phyloP scores from a whole-genome alignment of 2,329 filamentous ascomycete species.

The Arachnopeziza araneosa region DNA sequence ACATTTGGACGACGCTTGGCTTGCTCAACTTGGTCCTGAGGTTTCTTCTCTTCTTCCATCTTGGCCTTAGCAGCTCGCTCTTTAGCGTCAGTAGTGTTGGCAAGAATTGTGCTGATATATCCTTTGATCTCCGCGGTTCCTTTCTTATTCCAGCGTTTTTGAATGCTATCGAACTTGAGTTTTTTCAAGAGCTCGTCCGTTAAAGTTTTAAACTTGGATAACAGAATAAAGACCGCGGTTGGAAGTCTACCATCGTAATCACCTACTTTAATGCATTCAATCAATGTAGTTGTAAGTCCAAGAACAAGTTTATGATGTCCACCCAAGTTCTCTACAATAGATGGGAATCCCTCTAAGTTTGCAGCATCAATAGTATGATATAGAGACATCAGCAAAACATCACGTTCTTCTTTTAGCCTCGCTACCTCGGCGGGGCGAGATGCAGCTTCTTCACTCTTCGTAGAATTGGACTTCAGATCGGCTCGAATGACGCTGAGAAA shows the following conservation, averaged over 20 bases:
- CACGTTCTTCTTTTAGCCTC: conserved; percentile 37
- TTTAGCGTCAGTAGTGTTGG: conserved; percentile 29
- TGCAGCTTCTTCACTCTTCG: conserved; percentile 24
- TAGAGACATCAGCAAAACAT: conserved; percentile 43
- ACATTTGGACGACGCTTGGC: conserved; percentile 20
- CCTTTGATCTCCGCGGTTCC: conserved; percentile 60
- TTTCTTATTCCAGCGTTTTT: conserved; percentile 56
- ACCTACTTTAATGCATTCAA: conserved; percentile 46
- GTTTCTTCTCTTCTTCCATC: conserved; percentile 29
- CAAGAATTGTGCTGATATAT: conserved; percentile 52
- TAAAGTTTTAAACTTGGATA: conserved; percentile 55
- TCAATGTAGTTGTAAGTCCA: conserved; percentile 48
- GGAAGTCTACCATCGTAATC: conserved; percentile 49
- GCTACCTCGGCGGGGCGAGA: conserved; percentile 27
- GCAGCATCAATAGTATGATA: conserved; percentile 48
- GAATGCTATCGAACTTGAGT: conserved; percentile 60
- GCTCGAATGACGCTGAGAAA: conserved; percentile 26
- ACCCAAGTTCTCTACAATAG: conserved; percentile 52
- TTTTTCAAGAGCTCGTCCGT: conserved; percentile 54
- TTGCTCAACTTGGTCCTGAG: conserved; percentile 21
- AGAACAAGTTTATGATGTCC: conserved; percentile 52
- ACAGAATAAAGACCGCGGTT: conserved; percentile 52
- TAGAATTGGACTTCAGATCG: conserved; percentile 26
- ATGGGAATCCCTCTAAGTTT: conserved; percentile 47
- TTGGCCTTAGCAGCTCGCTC: conserved; percentile 37